Evolutionary conservation across 2,329 filamentous ascomycete species (phyloP).

Genomic region (Clonostachys chloroleuca): DNA sequence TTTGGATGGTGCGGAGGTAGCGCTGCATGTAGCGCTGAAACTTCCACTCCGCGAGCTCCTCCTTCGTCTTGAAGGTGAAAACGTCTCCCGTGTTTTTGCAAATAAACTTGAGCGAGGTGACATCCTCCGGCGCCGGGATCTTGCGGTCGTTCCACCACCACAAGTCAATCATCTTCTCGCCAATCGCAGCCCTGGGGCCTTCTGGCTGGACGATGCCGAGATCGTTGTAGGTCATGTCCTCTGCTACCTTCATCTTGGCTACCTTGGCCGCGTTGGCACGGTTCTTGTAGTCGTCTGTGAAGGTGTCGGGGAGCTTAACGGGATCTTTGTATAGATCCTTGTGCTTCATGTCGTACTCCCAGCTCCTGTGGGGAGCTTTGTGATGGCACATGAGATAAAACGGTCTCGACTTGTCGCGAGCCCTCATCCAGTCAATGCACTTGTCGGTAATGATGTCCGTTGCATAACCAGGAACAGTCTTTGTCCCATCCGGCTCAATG

Average conservation of each 20-base stretch:
- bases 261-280: constrained; percentile 40
- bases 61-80: constrained; percentile 34
- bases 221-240: constrained; percentile 46
- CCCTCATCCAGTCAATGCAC: constrained; percentile 32
- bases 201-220: constrained; percentile 46
- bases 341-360: constrained; percentile 45
- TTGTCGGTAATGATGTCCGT: constrained; percentile 50
- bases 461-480: constrained; percentile 33
- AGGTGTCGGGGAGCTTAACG: constrained; percentile 43
- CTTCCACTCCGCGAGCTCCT: constrained; percentile 46
- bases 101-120: constrained; percentile 19
- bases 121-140: neutral
- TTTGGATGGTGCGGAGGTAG: constrained; percentile 46
- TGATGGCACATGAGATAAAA: constrained; percentile 55
- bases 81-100: constrained; percentile 38
- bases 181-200: constrained; percentile 29
- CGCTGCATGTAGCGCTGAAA: constrained; percentile 53
- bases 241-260: constrained; percentile 46
- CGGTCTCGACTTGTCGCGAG: constrained; percentile 26
- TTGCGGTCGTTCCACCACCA: constrained; percentile 25
- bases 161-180: constrained; percentile 14
- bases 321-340: constrained; percentile 40
- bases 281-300: constrained; percentile 49
- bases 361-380: constrained; percentile 47
- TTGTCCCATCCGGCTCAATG: constrained; percentile 29